These are phyloP conservation scores for Gynostemma pentaphyllum DNA, from an alignment of 306 rosid genomes.

Conservation along the genomic window DNA sequence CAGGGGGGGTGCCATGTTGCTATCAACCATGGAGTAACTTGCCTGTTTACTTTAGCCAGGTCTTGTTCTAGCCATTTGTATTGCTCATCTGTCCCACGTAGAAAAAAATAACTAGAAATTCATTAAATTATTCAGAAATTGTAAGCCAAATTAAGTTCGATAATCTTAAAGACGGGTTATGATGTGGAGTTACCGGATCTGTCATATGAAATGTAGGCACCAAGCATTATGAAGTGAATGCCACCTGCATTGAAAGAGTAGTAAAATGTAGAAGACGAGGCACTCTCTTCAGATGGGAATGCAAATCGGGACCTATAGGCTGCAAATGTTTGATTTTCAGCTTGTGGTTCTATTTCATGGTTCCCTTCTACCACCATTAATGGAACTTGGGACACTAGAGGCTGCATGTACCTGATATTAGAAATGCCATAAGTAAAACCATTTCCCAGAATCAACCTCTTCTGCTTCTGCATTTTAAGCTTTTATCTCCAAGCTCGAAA, in stretches of 20 bases:
- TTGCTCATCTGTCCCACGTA: constrained; percentile 43
- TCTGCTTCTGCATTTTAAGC: not conserved
- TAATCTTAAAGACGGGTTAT: not conserved
- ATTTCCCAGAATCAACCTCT: not conserved
- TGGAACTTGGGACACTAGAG: constrained; percentile 66
- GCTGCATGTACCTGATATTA: constrained; percentile 60
- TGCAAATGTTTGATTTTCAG: constrained; percentile 49
- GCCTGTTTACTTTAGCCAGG: constrained; percentile 57
- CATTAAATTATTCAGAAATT: too few species aligned
- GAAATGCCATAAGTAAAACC: not conserved
- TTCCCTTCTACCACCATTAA: constrained; percentile 84
- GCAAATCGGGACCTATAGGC: constrained; percentile 80
- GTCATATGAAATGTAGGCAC: constrained; percentile 46
- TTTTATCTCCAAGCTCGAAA: not conserved
- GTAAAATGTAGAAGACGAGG: constrained; percentile 57
- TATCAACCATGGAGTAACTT: constrained; percentile 84
- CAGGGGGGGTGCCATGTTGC: constrained; percentile 91
- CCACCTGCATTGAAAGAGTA: constrained; percentile 95
- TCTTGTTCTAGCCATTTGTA: constrained; percentile 75
- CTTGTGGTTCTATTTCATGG: constrained; percentile 78
- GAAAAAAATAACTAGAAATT: not conserved
- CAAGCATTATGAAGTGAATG: constrained; percentile 77
- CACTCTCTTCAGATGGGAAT: constrained; percentile 73
- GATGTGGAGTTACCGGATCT: constrained; percentile 41
- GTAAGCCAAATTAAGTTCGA: not conserved